Evolutionary conservation across 148 eudicot species (phyloP), one percentile per base, ranked within the genome.

Genomic region (Gaultheria prostrata): DNA sequence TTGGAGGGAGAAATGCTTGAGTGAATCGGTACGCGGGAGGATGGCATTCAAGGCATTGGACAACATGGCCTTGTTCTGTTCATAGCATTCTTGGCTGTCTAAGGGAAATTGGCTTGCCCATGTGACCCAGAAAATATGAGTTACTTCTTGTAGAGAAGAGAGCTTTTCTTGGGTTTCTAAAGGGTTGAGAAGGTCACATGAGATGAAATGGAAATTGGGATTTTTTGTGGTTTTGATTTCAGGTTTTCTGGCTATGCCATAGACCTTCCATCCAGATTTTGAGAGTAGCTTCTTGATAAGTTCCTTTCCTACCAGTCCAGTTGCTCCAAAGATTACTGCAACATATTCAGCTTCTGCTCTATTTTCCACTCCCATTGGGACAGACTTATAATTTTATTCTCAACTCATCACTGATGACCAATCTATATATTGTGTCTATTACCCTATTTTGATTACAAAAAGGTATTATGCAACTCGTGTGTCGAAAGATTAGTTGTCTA

Each of bases 291-390:
- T 88, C 79, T 70, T 86, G 39, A 90, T 89, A 4, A 95, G 92
- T 89, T 95, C 92, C 75, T 80, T 92, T 2, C 98, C 98, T n/a
- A 95, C 98, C 8, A 95, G 90, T 33, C 98, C 98, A 0, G 98
- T 92, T 77, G 82, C 94, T 59, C 98, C 98, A 74, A 93, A 94
- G 79, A 95, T 90, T 78, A 88, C 90, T 43, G 98, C 98, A 43
- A 95, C 94, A 49, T 83, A 88, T 1, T 50, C 20, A 72, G 84
- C 77, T 70, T 72, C 81, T 86, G 76, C 80, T 49, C 73, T 84
- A 39, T 83, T 76, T 72, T 79, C 81, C 33, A 79, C 71, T 32
- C 84, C 89, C 91, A 87, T 82, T 54, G 50, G 79, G 75, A 28
- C 50, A 39, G 77, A 84, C 24, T 50, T 30, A 30, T 30, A 30